phyloP scores from a whole-genome alignment of 306 rosid species.

The Fragaria nilgerrensis region DNA sequence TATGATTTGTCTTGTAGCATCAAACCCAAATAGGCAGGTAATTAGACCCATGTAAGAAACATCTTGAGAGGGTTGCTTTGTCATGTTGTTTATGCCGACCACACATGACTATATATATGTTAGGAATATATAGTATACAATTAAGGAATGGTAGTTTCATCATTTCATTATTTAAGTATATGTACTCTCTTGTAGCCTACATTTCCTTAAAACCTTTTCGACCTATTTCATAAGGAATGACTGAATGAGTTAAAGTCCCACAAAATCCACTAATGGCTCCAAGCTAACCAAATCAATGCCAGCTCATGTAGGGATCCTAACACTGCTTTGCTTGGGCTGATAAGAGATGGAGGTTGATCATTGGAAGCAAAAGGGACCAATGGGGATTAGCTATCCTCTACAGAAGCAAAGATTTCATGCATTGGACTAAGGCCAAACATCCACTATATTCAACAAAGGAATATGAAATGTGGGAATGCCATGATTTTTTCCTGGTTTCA shows the following conservation, averaged over 20 bases:
- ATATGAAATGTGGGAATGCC: constrained; percentile 93
- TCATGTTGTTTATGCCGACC: no score
- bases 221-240: constrained; percentile 78
- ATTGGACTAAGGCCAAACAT: constrained; percentile 55
- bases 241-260: constrained; percentile 62
- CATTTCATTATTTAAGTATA: no score
- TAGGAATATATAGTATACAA: no score
- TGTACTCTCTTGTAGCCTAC: background rate
- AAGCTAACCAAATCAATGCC: constrained; percentile 42
- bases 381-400: constrained; percentile 55
- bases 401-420: constrained; percentile 50
- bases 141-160: no score
- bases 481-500: constrained; percentile 72
- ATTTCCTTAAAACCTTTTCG: constrained; percentile 61
- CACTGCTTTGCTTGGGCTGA: constrained; percentile 73
- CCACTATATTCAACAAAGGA: constrained; percentile 58
- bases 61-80: no score
- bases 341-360: constrained; percentile 47
- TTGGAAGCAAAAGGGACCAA: constrained; percentile 51
- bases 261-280: constrained; percentile 64
- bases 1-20: no score
- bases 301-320: constrained; percentile 82
- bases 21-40: no score
- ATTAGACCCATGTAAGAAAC: no score
- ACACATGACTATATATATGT: no score